Evolutionary conservation across 768 basidiomycete genomes (phyloP), one percentile per base, ranked within the genome.

Genomic region (Nidula microcarpa): DNA sequence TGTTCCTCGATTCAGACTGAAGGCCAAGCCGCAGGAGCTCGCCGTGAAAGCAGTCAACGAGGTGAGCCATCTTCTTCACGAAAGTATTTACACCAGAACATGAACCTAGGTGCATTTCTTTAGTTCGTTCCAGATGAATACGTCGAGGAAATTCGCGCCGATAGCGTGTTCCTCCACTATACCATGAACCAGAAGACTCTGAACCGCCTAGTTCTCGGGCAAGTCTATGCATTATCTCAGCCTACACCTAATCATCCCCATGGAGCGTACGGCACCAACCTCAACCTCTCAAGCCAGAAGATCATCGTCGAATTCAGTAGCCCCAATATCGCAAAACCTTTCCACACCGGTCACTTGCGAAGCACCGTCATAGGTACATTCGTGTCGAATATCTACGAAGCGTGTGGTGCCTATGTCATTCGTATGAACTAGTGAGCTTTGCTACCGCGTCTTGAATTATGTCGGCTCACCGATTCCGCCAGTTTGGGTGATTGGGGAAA

Each of bases 331-430:
- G 94, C 93, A 23, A 95, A 95, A 66, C 86, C 88, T 6, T 95
- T 95, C 80, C 93, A 95, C 59, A 91, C 93, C 49, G 93, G 93
- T 10, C 93, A 95, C 68, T 72, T 95, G 50, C 82, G 93, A 35
- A 91, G 89, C 47, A 95, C 93, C 30, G 95, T 95, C 67, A 92
- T 95, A 62, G 93, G 93, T 10, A 85, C 89, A 0, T 94, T 94
- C 72, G 66, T 94, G 51, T 72, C 80, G 11, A 95, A 94, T 68
- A 60, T 94, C 41, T 92, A 95, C 75, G 85, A 84, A 60, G 78
- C 88, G 11, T 89, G 86, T 60, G 92, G 94, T 9, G 94, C 89
- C 91, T 77, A 89, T 4, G 91, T 92, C 23, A 68, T 81, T 34
- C 77, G 87, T 6, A 72, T 94, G 66, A 95, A 95, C 67, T 95